These are phyloP conservation scores for Nasturtium officinale DNA, from an alignment of 345 rosid genomes.

Conservation along the genomic window DNA sequence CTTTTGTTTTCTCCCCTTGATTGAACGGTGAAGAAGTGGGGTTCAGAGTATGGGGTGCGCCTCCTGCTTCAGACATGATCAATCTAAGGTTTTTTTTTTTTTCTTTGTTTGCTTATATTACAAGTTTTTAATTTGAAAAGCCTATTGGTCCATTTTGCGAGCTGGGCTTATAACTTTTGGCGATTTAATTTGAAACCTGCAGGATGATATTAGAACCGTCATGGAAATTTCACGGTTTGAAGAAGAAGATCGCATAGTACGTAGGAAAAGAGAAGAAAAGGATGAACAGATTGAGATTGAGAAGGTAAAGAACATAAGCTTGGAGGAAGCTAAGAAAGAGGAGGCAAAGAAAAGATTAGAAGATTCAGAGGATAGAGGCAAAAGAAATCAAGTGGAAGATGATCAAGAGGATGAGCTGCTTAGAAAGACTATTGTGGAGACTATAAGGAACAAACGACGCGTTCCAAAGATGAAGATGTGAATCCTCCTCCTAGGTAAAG, in stretches of 20 bases:
- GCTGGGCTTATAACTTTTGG: not conserved
- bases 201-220: constrained; percentile 20
- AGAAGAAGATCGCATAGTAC: constrained; percentile 12
- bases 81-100: constrained; percentile 25
- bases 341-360: constrained; percentile 1
- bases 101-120: not conserved
- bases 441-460: not conserved
- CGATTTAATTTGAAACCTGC: constrained; percentile 21
- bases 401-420: constrained; percentile 47
- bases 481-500: constrained; percentile 31
- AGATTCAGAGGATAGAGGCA: constrained; percentile 22
- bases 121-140: not conserved
- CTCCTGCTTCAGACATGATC: constrained; percentile 25
- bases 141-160: not conserved
- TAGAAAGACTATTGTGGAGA: not conserved
- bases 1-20: not conserved
- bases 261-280: not conserved
- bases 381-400: constrained; percentile 37
- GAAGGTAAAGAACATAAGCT: not conserved
- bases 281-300: not conserved
- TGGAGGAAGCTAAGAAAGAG: not conserved
- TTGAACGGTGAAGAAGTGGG: constrained; percentile 8
- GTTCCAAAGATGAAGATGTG: constrained; percentile 24
- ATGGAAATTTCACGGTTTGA: not conserved
- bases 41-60: constrained; percentile 14